A percentile compares a stretch with the other conserved stretches of the same genome.
phyloP scores from a whole-genome alignment of 208 protist species.

The Acanthamoeba polyphaga region DNA sequence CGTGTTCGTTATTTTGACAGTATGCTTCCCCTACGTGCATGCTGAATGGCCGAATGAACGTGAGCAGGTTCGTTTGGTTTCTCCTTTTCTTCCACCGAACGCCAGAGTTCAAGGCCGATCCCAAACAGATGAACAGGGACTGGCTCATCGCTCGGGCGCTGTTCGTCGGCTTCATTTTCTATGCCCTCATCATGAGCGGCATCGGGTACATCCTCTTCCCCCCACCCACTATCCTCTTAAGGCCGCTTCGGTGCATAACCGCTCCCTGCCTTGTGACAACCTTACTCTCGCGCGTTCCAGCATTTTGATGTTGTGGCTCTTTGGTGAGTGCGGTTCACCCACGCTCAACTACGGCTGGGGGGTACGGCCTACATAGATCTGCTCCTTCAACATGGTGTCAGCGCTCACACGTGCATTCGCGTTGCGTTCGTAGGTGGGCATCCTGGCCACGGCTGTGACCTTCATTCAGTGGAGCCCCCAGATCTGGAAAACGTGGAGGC shows the following conservation, averaged over 20 bases:
- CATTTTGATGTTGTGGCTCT: background rate
- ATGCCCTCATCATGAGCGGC: constrained; percentile 18
- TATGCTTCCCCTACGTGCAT: background rate
- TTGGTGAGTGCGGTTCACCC: background rate
- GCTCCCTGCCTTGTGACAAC: background rate
- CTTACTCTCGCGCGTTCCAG: background rate
- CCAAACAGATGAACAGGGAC: background rate
- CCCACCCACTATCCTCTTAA: background rate
- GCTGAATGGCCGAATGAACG: no score
- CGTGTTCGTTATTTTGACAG: background rate
- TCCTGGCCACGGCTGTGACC: constrained; percentile 9
- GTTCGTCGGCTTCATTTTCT: background rate
- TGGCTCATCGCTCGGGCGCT: constrained; percentile 13
- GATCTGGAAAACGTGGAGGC: constrained; percentile 12
- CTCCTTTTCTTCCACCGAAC: constrained; percentile 31
- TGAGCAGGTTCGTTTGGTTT: background rate
- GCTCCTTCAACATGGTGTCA: background rate
- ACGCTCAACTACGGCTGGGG: constrained; percentile 21
- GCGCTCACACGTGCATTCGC: background rate
- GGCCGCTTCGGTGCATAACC: no score
- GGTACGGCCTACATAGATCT: background rate
- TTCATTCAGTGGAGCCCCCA: constrained; percentile 37
- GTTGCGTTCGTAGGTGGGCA: background rate
- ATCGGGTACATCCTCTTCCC: background rate
- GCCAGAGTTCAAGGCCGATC: background rate